Evolutionary conservation across 208 protist species (phyloP).

Genomic region (Blechomonas ayalai): DNA sequence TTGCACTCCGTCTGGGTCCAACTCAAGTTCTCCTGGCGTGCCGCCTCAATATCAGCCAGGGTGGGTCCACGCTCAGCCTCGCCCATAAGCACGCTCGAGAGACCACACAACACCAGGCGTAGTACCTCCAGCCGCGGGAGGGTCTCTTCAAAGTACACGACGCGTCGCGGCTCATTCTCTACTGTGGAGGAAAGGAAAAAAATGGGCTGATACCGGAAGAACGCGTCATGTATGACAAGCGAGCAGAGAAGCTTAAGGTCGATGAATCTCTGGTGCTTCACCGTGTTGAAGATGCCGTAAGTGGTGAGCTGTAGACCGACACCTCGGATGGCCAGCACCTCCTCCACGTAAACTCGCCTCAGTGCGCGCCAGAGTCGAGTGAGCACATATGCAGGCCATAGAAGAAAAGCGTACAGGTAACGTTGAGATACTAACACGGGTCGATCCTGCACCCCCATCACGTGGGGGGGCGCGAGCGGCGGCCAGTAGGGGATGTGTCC

Average conservation of each 20-base stretch:
- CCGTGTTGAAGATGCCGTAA: conserved; percentile 57
- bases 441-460: too few species aligned
- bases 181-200: conserved; percentile 78
- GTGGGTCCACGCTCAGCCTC: conserved; percentile 53
- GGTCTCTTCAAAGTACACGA: conserved; percentile 71
- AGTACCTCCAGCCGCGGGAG: conserved; percentile 71
- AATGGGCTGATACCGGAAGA: conserved; percentile 69
- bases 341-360: conserved; percentile 47
- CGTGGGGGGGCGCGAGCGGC: background rate
- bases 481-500: background rate
- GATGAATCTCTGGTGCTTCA: conserved; percentile 40
- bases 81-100: conserved; percentile 67
- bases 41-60: conserved; percentile 39
- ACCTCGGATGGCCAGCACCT: conserved; percentile 68
- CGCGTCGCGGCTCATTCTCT: conserved; percentile 38
- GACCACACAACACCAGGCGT: conserved; percentile 47
- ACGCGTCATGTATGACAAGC: conserved; percentile 79
- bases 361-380: conserved; percentile 26
- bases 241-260: conserved; percentile 59
- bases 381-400: conserved; percentile 22
- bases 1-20: too few species aligned
- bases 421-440: too few species aligned
- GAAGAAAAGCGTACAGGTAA: background rate
- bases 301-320: conserved; percentile 67
- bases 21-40: background rate